Conservation (phyloP, 768 basidiomycete species). For the Holtermannia corniformis region DNA sequence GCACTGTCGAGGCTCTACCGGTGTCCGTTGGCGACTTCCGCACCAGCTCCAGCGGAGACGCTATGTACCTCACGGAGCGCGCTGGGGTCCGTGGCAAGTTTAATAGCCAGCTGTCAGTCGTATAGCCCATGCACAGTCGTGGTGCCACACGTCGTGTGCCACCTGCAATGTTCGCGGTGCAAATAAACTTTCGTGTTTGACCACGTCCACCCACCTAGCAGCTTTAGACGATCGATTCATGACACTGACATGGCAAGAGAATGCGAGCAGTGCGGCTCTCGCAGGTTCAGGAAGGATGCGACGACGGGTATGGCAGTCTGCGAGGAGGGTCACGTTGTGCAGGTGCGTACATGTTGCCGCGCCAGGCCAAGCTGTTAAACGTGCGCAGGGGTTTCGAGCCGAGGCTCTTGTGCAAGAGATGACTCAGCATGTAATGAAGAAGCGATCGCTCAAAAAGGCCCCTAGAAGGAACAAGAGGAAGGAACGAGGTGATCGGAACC, state of each 20-base stretch:
- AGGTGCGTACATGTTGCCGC: slow-evolving; percentile 48
- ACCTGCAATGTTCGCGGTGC: no score
- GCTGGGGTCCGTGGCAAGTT: no score
- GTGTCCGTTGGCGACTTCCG: no score
- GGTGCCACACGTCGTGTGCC: no score
- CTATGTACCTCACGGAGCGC: no score
- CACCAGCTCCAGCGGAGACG: no score
- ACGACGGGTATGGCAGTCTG: slow-evolving; percentile 73
- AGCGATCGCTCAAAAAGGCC: slow-evolving; percentile 55
- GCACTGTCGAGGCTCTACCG: no score
- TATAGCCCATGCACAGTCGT: no score
- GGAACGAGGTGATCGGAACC: slow-evolving; percentile 50
- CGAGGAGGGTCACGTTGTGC: slow-evolving; percentile 82
- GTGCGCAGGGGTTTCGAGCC: slow-evolving; percentile 64
- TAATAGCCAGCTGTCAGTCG: no score
- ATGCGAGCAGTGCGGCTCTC: slow-evolving; percentile 72
- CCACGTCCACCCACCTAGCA: no score
- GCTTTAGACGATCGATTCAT: no score
- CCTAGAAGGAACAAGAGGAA: slow-evolving; percentile 49
- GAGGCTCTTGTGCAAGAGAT: slow-evolving; percentile 66
- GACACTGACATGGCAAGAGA: slow-evolving; percentile 45
- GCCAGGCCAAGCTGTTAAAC: not conserved
- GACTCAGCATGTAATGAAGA: slow-evolving; percentile 56
- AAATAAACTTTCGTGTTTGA: no score
- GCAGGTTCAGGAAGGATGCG: slow-evolving; percentile 77